Evolutionary conservation across 129 eudicot species (phyloP).

Genomic region (Centella asiatica): DNA sequence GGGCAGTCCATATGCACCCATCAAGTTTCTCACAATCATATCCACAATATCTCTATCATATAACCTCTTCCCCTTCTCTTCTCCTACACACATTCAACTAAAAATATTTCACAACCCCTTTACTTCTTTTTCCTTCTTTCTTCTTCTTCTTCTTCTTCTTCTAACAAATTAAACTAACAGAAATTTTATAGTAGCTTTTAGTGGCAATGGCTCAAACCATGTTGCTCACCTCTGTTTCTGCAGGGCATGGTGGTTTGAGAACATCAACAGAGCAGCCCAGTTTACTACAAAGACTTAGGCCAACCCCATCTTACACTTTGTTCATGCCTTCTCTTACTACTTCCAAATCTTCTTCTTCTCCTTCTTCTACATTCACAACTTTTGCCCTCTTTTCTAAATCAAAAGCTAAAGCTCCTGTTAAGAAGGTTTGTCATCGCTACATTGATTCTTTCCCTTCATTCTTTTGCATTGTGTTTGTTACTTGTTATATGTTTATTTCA

Average conservation of each 20-base stretch:
- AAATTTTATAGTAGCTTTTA: neutral
- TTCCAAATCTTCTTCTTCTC: constrained; percentile 23
- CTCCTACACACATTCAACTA: neutral
- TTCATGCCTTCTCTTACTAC: constrained; percentile 30
- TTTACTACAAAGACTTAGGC: constrained; percentile 50
- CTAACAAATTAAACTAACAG: neutral
- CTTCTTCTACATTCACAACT: constrained; percentile 22
- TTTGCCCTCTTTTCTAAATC: constrained; percentile 79
- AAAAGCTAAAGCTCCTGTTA: constrained; percentile 73
- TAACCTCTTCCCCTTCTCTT: neutral
- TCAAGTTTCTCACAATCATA: constrained; percentile 8
- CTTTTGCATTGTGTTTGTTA: neutral
- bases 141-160: neutral
- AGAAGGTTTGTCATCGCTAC: too few relatives aligned
- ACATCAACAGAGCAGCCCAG: constrained; percentile 12
- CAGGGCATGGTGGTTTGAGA: constrained; percentile 18
- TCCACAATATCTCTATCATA: constrained; percentile 1
- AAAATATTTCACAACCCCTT: neutral
- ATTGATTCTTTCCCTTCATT: too few relatives aligned
- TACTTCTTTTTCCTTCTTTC: too few relatives aligned
- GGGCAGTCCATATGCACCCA: constrained; percentile 8
- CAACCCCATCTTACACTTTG: constrained; percentile 43
- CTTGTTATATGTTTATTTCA: neutral
- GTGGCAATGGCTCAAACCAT: constrained; percentile 67
- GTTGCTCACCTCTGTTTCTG: constrained; percentile 48